A percentile compares a stretch with the other conserved stretches of the same genome.
Evolutionary conservation across 805 yeast species (phyloP).

Genomic region (Barnettozyma sp.): DNA sequence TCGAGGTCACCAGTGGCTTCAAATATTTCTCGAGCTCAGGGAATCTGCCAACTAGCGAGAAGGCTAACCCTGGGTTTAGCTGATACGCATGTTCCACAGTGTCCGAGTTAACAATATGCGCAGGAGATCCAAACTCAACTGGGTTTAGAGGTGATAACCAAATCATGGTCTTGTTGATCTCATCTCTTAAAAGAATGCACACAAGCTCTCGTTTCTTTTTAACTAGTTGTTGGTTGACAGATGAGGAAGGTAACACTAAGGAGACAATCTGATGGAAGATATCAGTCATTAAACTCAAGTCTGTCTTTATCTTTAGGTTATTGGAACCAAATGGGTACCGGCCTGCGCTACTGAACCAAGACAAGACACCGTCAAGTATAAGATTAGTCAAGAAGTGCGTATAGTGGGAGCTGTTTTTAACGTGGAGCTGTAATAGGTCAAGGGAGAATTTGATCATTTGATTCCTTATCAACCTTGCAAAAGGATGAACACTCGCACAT

Average conservation of each 20-base stretch:
- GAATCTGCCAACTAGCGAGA: conserved; percentile 58
- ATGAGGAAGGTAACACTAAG: too few species aligned
- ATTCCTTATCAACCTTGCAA: conserved; percentile 66
- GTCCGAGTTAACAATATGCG: conserved; percentile 30
- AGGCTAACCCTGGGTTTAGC: conserved; percentile 66
- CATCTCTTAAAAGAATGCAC: conserved; percentile 64
- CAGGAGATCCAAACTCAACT: conserved; percentile 25
- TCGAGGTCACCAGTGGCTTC: conserved; percentile 38
- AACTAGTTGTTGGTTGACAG: conserved; percentile 17
- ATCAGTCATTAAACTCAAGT: conserved; percentile 50
- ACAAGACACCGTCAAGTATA: conserved; percentile 59
- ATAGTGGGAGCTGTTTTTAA: conserved; percentile 40
- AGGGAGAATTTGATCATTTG: conserved; percentile 66
- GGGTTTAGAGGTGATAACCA: conserved; percentile 54
- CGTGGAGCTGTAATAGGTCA: conserved; percentile 53
- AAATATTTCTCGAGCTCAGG: conserved; percentile 32
- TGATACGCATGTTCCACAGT: conserved; percentile 52
- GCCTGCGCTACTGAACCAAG: conserved; percentile 66
- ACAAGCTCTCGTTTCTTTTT: conserved; percentile 46
- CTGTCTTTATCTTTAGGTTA: conserved; percentile 61
- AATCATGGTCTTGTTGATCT: conserved; percentile 59
- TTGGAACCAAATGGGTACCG: conserved; percentile 85
- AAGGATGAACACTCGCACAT: conserved; percentile 83
- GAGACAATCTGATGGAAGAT: conserved; percentile 28
- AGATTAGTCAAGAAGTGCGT: conserved; percentile 35